These are phyloP conservation scores for Diaporthe destruens DNA, from an alignment of 2,329 filamentous ascomycete genomes.

Conservation along the genomic window DNA sequence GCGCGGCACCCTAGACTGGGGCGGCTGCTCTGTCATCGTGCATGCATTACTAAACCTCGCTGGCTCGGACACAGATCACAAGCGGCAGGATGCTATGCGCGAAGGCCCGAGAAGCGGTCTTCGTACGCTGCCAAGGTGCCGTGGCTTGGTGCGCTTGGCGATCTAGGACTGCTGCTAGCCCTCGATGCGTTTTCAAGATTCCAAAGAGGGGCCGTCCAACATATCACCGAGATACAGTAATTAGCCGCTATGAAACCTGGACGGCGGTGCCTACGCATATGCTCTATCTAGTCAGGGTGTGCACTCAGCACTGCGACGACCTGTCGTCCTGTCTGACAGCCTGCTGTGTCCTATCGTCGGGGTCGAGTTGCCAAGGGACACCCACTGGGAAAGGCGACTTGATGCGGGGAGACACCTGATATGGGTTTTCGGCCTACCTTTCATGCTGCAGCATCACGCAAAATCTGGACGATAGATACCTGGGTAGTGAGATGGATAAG, in stretches of 20 bases:
- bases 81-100: neutral
- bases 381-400: neutral
- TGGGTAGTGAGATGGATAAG: neutral
- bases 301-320: neutral
- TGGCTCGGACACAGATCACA: neutral
- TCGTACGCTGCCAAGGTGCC: neutral
- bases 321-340: neutral
- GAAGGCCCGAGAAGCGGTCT: conserved; percentile 10
- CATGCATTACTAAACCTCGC: neutral
- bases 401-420: neutral
- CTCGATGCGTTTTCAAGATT: conserved; percentile 5
- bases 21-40: neutral
- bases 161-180: neutral
- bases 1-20: neutral
- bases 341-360: neutral
- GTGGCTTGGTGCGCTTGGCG: conserved; percentile 6
- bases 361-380: neutral
- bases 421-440: neutral
- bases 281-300: too few relatives aligned
- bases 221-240: neutral
- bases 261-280: neutral
- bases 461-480: neutral
- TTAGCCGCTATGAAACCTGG: neutral
- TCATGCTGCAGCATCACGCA: neutral
- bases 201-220: conserved; percentile 1